Evolutionary conservation across 1,284 basidiomycete genomes (phyloP), one percentile per base, ranked within the genome.

Genomic region (Irpex sp.): DNA sequence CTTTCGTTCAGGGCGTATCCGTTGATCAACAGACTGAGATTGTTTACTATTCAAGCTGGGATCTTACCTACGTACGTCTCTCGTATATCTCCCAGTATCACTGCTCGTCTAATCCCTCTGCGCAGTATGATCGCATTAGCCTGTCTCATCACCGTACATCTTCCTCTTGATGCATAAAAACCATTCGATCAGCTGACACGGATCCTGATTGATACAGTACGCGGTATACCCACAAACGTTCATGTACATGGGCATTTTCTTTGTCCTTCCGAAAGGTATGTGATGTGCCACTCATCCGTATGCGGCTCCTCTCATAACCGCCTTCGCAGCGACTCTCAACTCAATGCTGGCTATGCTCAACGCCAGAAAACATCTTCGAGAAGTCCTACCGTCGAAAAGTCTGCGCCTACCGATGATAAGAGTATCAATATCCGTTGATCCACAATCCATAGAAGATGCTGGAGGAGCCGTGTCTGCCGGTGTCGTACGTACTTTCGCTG

Each of bases 211-310:
- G 11, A 21, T 34, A 26, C 26, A 63, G 62, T 63, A 48, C 40
- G 51, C 40, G 13, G 19, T 59, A 17, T 59, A 52, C 21, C 58
- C 62, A 13, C 8, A 34, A 19, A 63, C 62, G 15, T 63, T 59
- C 34, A 40, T 59, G n/a, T 63, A 59, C 37, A 63, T 63, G 36
- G 62, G 57, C 4, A 54, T 63, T n/a, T 63, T 59, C 58, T 63
- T 59, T 49, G 55, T 51, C 31, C 37, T 59, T n/a, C 38, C 57
- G 9, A 59, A 63, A 63, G 57, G 62, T 63, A 26, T 40, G 58
- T 60, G 38, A 4, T 26, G 21, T 26, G 21, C 21, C 21, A 40
- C 38, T 40, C 38, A 15, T 15, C 38, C 9, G 8, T 40, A 40
- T 40, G 7, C 38, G 7, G 2, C 38, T 8, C 38, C 15, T 40